phyloP scores from a whole-genome alignment of 164 flowering plant genomes.

The Chloranthus sessilifolius region DNA sequence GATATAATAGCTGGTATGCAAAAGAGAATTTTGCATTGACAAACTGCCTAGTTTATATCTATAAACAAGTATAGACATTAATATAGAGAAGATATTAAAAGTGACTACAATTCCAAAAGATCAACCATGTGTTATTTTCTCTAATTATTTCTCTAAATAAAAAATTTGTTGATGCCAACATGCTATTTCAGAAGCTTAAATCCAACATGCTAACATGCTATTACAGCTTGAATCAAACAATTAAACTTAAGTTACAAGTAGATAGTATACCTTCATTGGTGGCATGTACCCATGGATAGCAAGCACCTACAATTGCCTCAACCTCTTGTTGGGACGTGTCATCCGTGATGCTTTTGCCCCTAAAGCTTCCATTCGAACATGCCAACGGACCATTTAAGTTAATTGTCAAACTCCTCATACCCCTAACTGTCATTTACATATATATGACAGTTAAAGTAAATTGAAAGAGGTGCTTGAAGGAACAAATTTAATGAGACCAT shows the following conservation, averaged over 20 bases:
- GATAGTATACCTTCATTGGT: slow-evolving; percentile 68
- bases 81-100: not conserved
- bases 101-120: not conserved
- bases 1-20: slow-evolving; percentile 86
- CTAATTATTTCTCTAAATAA: no score
- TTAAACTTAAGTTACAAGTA: no score
- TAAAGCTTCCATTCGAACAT: slow-evolving; percentile 23
- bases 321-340: slow-evolving; percentile 37
- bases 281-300: slow-evolving; percentile 97
- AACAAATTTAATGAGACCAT: no score
- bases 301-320: slow-evolving; percentile 52
- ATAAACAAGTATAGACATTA: not conserved
- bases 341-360: slow-evolving; percentile 35
- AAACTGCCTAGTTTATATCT: slow-evolving; percentile 8
- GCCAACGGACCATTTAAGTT: no score
- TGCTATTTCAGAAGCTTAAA: no score
- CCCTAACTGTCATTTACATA: no score
- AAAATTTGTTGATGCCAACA: no score
- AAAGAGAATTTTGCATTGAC: slow-evolving; percentile 72
- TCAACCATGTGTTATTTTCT: not conserved
- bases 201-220: no score
- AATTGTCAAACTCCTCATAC: no score
- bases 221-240: no score
- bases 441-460: no score
- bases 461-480: no score